These are phyloP conservation scores for Nepenthes alata DNA, from an alignment of 179 eudicot genomes.

Conservation along the genomic window DNA sequence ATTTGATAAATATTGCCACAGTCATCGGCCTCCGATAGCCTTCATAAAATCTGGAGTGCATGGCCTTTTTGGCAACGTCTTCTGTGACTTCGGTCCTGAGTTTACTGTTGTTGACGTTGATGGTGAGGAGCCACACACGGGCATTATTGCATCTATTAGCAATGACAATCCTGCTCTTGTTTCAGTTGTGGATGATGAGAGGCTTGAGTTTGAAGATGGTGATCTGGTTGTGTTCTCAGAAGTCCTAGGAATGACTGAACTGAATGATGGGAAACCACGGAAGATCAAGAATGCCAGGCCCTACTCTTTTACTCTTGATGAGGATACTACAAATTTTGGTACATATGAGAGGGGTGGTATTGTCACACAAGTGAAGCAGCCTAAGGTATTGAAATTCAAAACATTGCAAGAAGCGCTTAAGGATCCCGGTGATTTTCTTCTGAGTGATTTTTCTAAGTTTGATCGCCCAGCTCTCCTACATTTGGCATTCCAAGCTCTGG, in stretches of 20 bases:
- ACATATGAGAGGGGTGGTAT: slow-evolving; percentile 82
- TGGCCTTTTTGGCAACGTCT: slow-evolving; percentile 77
- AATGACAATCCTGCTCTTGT: slow-evolving; percentile 78
- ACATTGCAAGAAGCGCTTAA: slow-evolving; percentile 60
- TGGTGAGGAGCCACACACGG: slow-evolving; percentile 77
- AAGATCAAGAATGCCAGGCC: slow-evolving; percentile 62
- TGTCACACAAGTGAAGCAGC: slow-evolving; percentile 85
- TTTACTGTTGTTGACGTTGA: slow-evolving; percentile 76
- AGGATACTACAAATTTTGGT: slow-evolving; percentile 63
- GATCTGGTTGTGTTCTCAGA: slow-evolving; percentile 87
- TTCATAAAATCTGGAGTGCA: slow-evolving; percentile 77
- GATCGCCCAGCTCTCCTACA: slow-evolving; percentile 89
- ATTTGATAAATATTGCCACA: slow-evolving; percentile 60
- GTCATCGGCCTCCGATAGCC: slow-evolving; percentile 74
- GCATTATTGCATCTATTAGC: slow-evolving; percentile 73
- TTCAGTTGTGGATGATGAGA: slow-evolving; percentile 85
- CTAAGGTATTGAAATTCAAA: slow-evolving; percentile 74
- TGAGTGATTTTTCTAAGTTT: slow-evolving; percentile 88
- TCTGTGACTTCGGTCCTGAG: slow-evolving; percentile 84
- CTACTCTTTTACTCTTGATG: slow-evolving; percentile 71
- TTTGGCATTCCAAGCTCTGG: slow-evolving; percentile 80
- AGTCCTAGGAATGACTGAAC: slow-evolving; percentile 78
- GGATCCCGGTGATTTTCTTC: slow-evolving; percentile 80
- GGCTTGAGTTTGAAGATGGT: slow-evolving; percentile 95
- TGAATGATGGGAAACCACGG: slow-evolving; percentile 94